These are phyloP conservation scores for Microsporum canis DNA, from an alignment of 2,329 filamentous ascomycete genomes.

Conservation along the genomic window DNA sequence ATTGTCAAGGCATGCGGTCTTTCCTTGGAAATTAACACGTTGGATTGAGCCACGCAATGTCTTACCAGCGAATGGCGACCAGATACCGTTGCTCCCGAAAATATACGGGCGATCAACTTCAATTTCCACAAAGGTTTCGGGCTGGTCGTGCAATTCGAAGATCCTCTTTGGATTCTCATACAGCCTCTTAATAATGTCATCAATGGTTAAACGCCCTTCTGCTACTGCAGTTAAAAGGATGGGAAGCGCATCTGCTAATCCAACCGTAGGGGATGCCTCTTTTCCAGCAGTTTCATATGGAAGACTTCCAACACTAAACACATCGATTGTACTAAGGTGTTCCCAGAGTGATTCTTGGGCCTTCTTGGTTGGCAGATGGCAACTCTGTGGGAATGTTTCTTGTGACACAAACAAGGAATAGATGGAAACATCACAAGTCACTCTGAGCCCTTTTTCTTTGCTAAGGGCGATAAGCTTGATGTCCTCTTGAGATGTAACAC, in stretches of 20 bases:
- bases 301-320: slow-evolving; percentile 67
- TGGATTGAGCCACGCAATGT: slow-evolving; percentile 59
- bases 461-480: slow-evolving; percentile 64
- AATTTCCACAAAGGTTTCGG: slow-evolving; percentile 60
- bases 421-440: slow-evolving; percentile 73
- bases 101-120: slow-evolving; percentile 63
- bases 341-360: slow-evolving; percentile 68
- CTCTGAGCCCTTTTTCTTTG: slow-evolving; percentile 70
- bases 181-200: slow-evolving; percentile 59
- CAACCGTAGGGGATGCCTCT: slow-evolving; percentile 48
- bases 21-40: slow-evolving; percentile 62
- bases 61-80: slow-evolving; percentile 64
- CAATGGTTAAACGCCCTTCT: slow-evolving; percentile 60
- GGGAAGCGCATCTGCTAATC: slow-evolving; percentile 62
- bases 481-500: slow-evolving; percentile 69
- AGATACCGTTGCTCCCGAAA: slow-evolving; percentile 40
- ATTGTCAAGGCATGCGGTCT: slow-evolving; percentile 64
- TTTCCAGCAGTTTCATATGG: slow-evolving; percentile 61
- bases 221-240: slow-evolving; percentile 64
- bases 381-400: slow-evolving; percentile 56
- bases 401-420: slow-evolving; percentile 66
- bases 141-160: slow-evolving; percentile 71
- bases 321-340: slow-evolving; percentile 59
- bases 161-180: slow-evolving; percentile 72
- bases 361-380: slow-evolving; percentile 52